phyloP scores from a whole-genome alignment of 371 early-diverging fungal species.

The Rozella allomycis region DNA sequence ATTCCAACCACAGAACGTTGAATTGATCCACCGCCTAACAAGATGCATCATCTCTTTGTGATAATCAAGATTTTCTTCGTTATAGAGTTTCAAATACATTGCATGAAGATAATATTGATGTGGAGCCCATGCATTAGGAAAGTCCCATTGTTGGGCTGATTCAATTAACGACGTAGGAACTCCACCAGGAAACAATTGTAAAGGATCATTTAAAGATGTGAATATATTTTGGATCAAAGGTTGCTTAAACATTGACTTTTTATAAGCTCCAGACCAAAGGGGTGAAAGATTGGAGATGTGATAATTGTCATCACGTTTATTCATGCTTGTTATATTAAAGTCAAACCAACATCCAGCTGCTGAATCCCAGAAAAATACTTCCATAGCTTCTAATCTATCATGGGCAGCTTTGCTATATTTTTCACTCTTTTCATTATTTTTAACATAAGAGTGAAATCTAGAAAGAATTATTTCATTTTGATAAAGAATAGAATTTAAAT shows the following conservation, averaged over 20 bases:
- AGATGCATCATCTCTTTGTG: slow-evolving; percentile 17
- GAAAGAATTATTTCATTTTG: slow-evolving; percentile 37
- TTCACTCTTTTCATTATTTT: slow-evolving; percentile 4
- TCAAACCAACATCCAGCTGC: slow-evolving; percentile 12
- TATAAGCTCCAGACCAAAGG: slow-evolving; percentile 20
- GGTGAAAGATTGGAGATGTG: slow-evolving; percentile 9
- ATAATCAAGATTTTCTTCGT: background rate
- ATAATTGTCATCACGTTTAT: slow-evolving; percentile 2
- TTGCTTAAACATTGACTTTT: slow-evolving; percentile 6
- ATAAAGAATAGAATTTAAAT: slow-evolving; percentile 63
- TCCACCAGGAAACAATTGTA: slow-evolving; percentile 28
- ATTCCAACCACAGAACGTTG: slow-evolving; percentile 46
- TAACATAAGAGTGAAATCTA: slow-evolving; percentile 16
- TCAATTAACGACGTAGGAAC: slow-evolving; percentile 36
- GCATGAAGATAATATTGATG: slow-evolving; percentile 9
- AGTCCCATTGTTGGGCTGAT: slow-evolving; percentile 66
- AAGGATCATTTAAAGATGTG: slow-evolving; percentile 8
- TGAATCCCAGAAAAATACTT: slow-evolving; percentile 14
- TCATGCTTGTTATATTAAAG: slow-evolving; percentile 7
- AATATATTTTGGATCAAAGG: slow-evolving; percentile 8
- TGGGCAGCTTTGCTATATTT: slow-evolving; percentile 7
- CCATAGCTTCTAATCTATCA: slow-evolving; percentile 9
- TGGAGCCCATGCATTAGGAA: slow-evolving; percentile 59
- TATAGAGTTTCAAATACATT: background rate
- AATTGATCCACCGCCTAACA: slow-evolving; percentile 37